Percentiles rank a stretch among this genome's conserved stretches.
These are phyloP conservation scores for Amanita fuliginea DNA, from an alignment of 768 basidiomycete species.

Conservation along the genomic window DNA sequence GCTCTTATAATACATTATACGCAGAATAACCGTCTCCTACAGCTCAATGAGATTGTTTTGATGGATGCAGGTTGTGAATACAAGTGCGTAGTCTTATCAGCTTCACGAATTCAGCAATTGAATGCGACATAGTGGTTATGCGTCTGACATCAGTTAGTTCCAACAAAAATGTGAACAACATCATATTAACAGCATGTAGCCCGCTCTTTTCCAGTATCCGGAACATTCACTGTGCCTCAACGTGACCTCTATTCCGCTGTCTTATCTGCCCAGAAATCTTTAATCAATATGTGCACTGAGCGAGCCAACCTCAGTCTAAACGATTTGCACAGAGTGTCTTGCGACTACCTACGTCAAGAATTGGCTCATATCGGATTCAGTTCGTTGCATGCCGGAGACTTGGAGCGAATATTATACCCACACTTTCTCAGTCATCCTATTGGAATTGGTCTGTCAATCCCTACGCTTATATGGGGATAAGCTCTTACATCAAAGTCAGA, in stretches of 20 bases:
- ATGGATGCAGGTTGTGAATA: slow-evolving; percentile 92
- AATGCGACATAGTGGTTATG: slow-evolving; percentile 56
- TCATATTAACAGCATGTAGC: slow-evolving; percentile 30
- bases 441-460: slow-evolving; percentile 56
- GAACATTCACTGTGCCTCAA: slow-evolving; percentile 70
- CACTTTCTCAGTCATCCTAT: slow-evolving; percentile 90
- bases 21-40: slow-evolving; percentile 71
- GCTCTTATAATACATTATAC: slow-evolving; percentile 93
- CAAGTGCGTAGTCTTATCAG: slow-evolving; percentile 39
- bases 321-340: slow-evolving; percentile 68
- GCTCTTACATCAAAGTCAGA: slow-evolving; percentile 33
- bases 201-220: slow-evolving; percentile 81
- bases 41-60: slow-evolving; percentile 64
- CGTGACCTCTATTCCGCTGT: slow-evolving; percentile 77
- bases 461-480: background rate
- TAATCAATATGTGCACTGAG: slow-evolving; percentile 52
- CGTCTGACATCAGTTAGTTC: slow-evolving; percentile 80
- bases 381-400: slow-evolving; percentile 36
- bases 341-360: slow-evolving; percentile 55
- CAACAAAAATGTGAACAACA: slow-evolving; percentile 4
- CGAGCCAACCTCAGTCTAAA: slow-evolving; percentile 47
- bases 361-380: slow-evolving; percentile 71
- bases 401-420: slow-evolving; percentile 78
- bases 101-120: slow-evolving; percentile 3
- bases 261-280: slow-evolving; percentile 58